Base-by-base conservation (phyloP, 2,329 filamentous ascomycete species). In the Blastomyces parvus region DNA sequence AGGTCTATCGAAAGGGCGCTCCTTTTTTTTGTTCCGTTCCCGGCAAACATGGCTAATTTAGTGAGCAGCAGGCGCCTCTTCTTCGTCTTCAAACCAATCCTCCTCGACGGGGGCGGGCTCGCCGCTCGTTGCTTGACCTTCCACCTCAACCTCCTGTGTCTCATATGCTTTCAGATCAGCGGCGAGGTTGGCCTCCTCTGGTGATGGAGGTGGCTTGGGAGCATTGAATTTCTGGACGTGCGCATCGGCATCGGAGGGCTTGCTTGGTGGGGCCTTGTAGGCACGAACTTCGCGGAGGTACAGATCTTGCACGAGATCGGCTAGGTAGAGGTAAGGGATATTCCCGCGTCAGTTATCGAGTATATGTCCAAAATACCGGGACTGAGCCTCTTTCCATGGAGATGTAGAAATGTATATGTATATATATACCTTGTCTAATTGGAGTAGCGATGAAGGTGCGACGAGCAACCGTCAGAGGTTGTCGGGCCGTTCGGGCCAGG, bases 281-380 rank as follows among this genome's bases (percentile, higher is more conserved):
- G 86, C 86, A 82, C 93, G 94, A 76, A 99, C 87, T 81, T 97
- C 92, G 79, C 88, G 89, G 72, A 99, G 87, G 84, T 99, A 99
- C 75, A 99, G 86, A 77, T 97, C 93, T 81, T 97, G 94, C 72
- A 99, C 90, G 74, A 96, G 86, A 79, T 99, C 94, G 86, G 90
- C 94, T 97, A 75, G 46, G 68, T 61, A n/a, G 64, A 57, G 59
- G 59, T 42, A 58, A 22, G n/a, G 11, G 19, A n/a, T 50, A 63
- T 61, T 30, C 63, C 57, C 40, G 42, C n/a, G 27, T 62, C n/a
- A 62, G 60, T 38, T 13, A 57, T 22, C 19, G 25, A 33, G 36
- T 14, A 57, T 46, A 17, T 57, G 22, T 22, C 48, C 9, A 57
- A 25, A 33, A 19, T 14, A 14, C 11, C 40, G 4, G 25, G 11